phyloP scores from a whole-genome alignment of 2,329 filamentous ascomycete species.

The Colletotrichum graminicola region DNA sequence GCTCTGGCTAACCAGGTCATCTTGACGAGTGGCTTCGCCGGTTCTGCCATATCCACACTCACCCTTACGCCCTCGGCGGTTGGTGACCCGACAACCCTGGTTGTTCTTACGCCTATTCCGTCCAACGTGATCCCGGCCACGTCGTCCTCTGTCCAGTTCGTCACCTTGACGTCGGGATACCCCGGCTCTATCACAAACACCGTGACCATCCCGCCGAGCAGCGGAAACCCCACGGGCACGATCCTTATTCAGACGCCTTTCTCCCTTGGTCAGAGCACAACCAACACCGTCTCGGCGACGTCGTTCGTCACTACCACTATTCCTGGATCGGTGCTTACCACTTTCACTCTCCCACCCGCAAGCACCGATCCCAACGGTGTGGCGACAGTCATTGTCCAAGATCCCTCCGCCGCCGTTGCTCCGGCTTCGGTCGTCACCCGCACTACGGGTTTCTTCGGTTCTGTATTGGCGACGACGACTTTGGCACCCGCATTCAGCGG shows the following conservation, averaged over 20 bases:
- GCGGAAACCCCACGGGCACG: neutral
- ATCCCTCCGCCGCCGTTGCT: neutral
- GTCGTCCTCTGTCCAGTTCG: neutral
- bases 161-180: conserved; percentile 17
- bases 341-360: neutral
- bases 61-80: conserved; percentile 20
- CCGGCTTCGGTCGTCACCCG: conserved; percentile 22
- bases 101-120: conserved; percentile 24
- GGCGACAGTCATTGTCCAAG: neutral
- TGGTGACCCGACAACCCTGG: conserved; percentile 33
- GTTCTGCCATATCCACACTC: conserved; percentile 29
- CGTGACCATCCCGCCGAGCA: neutral
- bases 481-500: conserved; percentile 9
- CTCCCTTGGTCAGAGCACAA: neutral
- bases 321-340: neutral
- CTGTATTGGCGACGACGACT: conserved; percentile 19
- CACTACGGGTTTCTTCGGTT: conserved; percentile 22
- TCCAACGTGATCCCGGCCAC: neutral
- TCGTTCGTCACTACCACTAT: neutral
- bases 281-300: neutral
- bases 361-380: neutral
- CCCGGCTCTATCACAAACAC: neutral
- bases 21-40: conserved; percentile 25
- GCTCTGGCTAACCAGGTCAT: conserved; percentile 15
- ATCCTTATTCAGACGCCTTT: neutral